These are phyloP conservation scores for Lunularia cruciata DNA, from an alignment of 225 moss, liverwort and hornwort species.

Conservation along the genomic window DNA sequence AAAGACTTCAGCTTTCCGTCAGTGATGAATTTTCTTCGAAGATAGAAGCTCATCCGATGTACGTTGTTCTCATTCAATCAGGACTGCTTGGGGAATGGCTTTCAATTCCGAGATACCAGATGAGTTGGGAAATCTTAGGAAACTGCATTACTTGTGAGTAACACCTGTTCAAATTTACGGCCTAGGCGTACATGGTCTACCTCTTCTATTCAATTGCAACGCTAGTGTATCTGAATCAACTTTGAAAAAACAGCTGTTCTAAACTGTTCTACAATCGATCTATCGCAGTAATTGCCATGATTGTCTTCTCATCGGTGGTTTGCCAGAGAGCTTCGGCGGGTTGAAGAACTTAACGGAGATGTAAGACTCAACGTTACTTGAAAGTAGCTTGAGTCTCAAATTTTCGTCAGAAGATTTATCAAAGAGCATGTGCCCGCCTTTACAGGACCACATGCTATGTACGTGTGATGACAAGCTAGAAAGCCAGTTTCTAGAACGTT, in stretches of 20 bases:
- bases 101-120: constrained; percentile 16
- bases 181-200: no score
- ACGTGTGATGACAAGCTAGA: no score
- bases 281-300: constrained; percentile 22
- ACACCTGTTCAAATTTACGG: not conserved
- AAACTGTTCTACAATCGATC: not conserved
- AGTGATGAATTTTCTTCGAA: not conserved
- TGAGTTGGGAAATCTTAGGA: constrained; percentile 20
- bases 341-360: not conserved
- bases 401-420: no score
- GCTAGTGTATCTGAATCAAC: no score
- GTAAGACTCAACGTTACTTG: not conserved
- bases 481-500: no score
- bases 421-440: no score
- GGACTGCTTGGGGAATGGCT: not conserved
- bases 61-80: not conserved
- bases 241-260: no score
- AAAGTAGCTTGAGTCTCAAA: no score
- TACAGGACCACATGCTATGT: no score
- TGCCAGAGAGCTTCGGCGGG: constrained; percentile 19
- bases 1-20: not conserved
- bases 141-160: constrained; percentile 38
- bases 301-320: constrained; percentile 15
- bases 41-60: no score
- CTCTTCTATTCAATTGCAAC: no score